A percentile compares a stretch with the other conserved stretches of the same genome.
phyloP scores from a whole-genome alignment of 371 early-diverging fungal genomes.

The Mortierella sp. region DNA sequence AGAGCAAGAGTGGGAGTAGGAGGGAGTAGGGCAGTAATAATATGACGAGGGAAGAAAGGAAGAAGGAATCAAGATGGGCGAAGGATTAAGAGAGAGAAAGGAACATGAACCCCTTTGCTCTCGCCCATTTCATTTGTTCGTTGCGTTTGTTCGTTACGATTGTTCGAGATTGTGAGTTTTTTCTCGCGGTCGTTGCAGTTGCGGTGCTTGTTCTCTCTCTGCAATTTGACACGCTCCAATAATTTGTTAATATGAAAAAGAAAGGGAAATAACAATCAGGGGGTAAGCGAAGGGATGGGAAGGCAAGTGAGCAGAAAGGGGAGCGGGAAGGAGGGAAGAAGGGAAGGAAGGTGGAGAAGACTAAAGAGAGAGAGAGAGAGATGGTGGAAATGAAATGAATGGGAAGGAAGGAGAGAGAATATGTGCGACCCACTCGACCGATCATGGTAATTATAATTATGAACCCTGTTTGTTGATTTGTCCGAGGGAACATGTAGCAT shows the following conservation, averaged over 20 bases:
- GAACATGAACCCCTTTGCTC: background rate
- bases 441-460: background rate
- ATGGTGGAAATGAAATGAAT: constrained; percentile 1
- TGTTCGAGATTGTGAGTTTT: background rate
- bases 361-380: too few species aligned
- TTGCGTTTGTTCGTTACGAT: background rate
- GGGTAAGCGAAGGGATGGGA: background rate
- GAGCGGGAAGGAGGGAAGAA: too few species aligned
- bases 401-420: background rate
- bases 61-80: background rate
- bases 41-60: background rate
- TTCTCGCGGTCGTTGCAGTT: background rate
- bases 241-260: background rate
- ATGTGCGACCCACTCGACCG: background rate
- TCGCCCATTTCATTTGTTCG: too few species aligned
- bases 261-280: background rate
- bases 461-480: too few species aligned
- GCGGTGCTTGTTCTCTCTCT: background rate
- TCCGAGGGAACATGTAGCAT: background rate
- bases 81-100: background rate
- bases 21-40: too few species aligned
- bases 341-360: too few species aligned
- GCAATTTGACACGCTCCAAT: background rate
- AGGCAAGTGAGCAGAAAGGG: background rate
- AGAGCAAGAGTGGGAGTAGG: too few species aligned